Base-by-base conservation (phyloP, 1,284 basidiomycete species). In the Ustilago bromivora region DNA sequence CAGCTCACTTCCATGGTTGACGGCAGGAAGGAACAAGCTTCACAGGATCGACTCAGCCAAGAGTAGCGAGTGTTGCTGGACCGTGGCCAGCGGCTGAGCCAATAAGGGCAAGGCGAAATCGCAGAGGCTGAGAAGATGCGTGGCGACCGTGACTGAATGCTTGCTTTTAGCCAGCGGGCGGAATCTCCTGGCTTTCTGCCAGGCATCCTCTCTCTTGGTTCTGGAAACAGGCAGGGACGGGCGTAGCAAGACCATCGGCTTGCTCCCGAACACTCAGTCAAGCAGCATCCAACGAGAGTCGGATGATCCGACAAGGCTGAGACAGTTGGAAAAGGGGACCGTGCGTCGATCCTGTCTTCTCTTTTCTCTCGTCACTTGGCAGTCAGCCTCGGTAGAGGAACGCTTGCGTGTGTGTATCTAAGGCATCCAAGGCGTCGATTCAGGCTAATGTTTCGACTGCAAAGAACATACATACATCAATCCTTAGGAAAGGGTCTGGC, bases 231-330 rank as follows among this genome's bases (percentile, higher is more conserved):
- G 23, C 23, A 28, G 23, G 38, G 10, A 17, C 10, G 15, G 38
- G 38, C 38, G 38, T 40, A 40, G 23, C 23, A 40, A 31, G 28
- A 32, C 23, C 31, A 3, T 55, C 35, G 53, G 35, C 17, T 19
- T 36, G 52, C 52, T 53, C 35, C 53, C 34, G 32, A 23, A 31
- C 3, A 17, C 49, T 51, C 13, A 15, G 31, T 10, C 43, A 46
- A 46, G 43, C 0, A 46, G 49, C 31, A 51, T 51, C 49, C 4
- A 28, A 28, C n/a, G 15, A 51, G 28, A 51, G 28, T 51, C 49
- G 49, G 49, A 51, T 12, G 31, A 51, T 9, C 49, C 49, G 49
- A 51, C 28, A 46, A 12, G 13, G 49, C 49, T 51, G 49, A 51
- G 23, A 31, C 49, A 51, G 8, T 10, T n/a, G 10, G 23, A 9